Conservation (phyloP, 1,284 basidiomycete genomes). For the Rhodotorula sp. region DNA sequence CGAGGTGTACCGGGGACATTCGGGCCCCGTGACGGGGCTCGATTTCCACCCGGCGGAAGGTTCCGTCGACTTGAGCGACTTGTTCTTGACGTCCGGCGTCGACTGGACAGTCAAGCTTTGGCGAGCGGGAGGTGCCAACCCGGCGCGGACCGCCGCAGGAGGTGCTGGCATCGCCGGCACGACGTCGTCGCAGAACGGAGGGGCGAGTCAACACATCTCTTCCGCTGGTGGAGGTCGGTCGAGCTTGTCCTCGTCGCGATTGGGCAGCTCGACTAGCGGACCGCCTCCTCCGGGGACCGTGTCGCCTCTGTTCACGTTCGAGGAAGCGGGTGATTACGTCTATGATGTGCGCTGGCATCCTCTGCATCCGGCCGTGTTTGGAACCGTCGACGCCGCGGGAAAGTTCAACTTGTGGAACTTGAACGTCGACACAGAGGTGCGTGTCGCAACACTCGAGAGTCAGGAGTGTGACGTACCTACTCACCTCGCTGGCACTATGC, state of each 20-base stretch:
- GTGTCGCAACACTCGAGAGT: slow-evolving; percentile 41
- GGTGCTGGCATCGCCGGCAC: background rate
- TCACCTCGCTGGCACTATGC: background rate
- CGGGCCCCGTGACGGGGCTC: slow-evolving; percentile 88
- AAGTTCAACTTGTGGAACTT: slow-evolving; percentile 97
- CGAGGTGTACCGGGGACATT: slow-evolving; percentile 88
- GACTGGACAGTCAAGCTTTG: slow-evolving; percentile 97
- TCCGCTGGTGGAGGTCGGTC: slow-evolving; percentile 46
- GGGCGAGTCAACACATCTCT: background rate
- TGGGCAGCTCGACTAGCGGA: slow-evolving; percentile 13
- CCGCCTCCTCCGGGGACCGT: slow-evolving; percentile 49
- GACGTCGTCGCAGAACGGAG: background rate
- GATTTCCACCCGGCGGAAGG: slow-evolving; percentile 88
- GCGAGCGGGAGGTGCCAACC: slow-evolving; percentile 48
- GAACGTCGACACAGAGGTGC: slow-evolving; percentile 87
- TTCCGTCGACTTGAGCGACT: slow-evolving; percentile 88
- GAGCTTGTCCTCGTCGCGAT: background rate
- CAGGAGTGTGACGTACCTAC: background rate
- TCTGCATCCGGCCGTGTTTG: slow-evolving; percentile 88
- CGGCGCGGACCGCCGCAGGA: background rate
- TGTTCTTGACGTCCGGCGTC: slow-evolving; percentile 86
- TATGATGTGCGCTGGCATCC: slow-evolving; percentile 99
- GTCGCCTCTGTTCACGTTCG: slow-evolving; percentile 81
- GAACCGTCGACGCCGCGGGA: slow-evolving; percentile 87
- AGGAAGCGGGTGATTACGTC: slow-evolving; percentile 97